Evolutionary conservation across 768 basidiomycete species (phyloP), one percentile per base, ranked within the genome.

Genomic region (Boletus sp.): DNA sequence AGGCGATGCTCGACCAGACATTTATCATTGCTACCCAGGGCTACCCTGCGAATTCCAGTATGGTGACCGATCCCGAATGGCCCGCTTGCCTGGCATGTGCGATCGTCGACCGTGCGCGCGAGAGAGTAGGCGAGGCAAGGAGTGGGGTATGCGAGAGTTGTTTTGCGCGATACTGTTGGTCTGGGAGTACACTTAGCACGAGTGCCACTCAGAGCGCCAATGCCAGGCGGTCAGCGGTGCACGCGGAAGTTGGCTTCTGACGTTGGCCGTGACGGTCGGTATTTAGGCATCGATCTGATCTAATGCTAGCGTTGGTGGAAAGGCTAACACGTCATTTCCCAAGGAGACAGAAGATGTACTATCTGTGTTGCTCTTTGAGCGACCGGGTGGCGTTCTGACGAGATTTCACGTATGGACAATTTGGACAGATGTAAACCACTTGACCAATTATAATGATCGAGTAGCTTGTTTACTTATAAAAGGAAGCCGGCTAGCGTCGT

Each of bases 81-180:
- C 71, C 77, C 0, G 74, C 74, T 23, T 81, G 80, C 48, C 60
- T 83, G 19, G 78, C 79, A 5, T 83, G 82, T 50, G 80, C 78
- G 0, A 59, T 82, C 11, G 74, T 79, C 27, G 82, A 83, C 45
- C 74, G 79, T 19, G 75, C 74, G 9, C 65, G 77, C 3, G 54
- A 52, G 35, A 47, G 70, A 30, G 58, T 53, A 40, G 60, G 70
- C 3, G 61, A 60, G 33, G 19, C 32, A 8, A 56, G 71, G 42
- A 69, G 64, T 7, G 72, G 72, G 13, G 56, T 73, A 21, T 72
- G 72, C 50, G 53, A 44, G 49, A 59, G 48, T 27, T 73, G 72
- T 51, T 69, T 73, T 42, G 38, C 25, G 42, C 51, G 71, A n/a
- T 73, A 73, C 37, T 73, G 72, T 41, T 73, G 68, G 71, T 15